These are phyloP conservation scores for Neovahlkampfia damariscottae DNA, from an alignment of 78 protist genomes.

Conservation along the genomic window DNA sequence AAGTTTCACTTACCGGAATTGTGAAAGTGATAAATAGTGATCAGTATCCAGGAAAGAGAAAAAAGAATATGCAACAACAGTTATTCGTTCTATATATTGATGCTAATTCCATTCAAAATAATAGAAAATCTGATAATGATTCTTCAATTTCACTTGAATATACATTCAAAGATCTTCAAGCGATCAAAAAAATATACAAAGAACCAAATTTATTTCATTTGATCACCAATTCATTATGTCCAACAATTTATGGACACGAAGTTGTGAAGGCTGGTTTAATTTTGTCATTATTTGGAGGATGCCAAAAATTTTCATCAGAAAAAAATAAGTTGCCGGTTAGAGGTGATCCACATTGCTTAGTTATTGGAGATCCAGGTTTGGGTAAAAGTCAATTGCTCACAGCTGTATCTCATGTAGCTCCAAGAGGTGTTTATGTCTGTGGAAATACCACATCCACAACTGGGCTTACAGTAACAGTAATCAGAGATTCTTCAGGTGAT, in stretches of 20 bases:
- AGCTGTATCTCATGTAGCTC: conserved; percentile 55
- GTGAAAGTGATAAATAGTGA: conserved; percentile 52
- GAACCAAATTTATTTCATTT: conserved; percentile 49
- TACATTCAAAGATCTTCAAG: conserved; percentile 55
- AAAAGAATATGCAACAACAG: neutral
- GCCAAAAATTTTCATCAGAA: conserved; percentile 10
- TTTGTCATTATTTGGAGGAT: conserved; percentile 91
- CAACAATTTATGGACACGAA: conserved; percentile 92
- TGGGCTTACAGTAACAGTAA: conserved; percentile 92
- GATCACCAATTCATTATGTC: conserved; percentile 86
- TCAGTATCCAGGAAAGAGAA: neutral
- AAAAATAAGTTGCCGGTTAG: conserved; percentile 45
- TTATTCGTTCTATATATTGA: conserved; percentile 43
- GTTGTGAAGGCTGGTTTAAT: conserved; percentile 85
- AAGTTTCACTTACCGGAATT: conserved; percentile 70
- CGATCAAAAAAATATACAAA: conserved; percentile 35
- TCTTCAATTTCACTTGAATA: conserved; percentile 9
- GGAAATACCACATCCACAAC: conserved; percentile 89
- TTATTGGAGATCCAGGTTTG: conserved; percentile 98
- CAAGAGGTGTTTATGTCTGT: conserved; percentile 95
- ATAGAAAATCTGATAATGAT: conserved; percentile 13
- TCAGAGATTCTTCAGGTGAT: conserved; percentile 69
- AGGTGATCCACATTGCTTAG: conserved; percentile 82
- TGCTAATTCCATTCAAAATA: conserved; percentile 49
- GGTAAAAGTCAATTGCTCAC: conserved; percentile 91